These are phyloP conservation scores for Erysimum cheiri DNA, from an alignment of 441 rosid species.

Conservation along the genomic window DNA sequence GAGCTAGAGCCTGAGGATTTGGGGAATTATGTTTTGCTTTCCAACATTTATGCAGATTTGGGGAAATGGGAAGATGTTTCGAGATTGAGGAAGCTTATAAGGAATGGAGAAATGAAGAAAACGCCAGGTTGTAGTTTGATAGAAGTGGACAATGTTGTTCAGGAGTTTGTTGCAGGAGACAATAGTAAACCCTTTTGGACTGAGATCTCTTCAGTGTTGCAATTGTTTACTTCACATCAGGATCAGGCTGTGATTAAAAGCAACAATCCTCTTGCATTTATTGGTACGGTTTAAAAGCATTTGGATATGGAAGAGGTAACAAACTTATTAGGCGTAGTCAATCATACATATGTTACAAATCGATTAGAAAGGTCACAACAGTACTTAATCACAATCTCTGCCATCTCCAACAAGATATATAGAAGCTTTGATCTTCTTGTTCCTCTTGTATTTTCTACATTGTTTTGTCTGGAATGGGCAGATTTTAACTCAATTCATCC, in stretches of 20 bases:
- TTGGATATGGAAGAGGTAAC: neutral
- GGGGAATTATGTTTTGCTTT: slow-evolving; percentile 59
- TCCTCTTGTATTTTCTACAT: neutral
- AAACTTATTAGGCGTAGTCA: slow-evolving; percentile 1
- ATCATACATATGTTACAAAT: slow-evolving; percentile 36
- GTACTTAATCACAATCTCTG: slow-evolving; percentile 8
- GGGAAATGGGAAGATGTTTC: slow-evolving; percentile 62
- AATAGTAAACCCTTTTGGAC: slow-evolving; percentile 53
- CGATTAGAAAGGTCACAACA: slow-evolving; percentile 23
- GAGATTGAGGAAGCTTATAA: slow-evolving; percentile 51
- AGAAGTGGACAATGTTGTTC: slow-evolving; percentile 57
- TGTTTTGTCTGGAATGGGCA: neutral
- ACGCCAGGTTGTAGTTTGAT: slow-evolving; percentile 64
- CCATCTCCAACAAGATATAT: slow-evolving; percentile 21
- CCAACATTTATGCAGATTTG: slow-evolving; percentile 61
- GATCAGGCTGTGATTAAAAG: slow-evolving; percentile 28
- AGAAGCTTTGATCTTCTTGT: slow-evolving; percentile 5
- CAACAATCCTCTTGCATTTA: neutral
- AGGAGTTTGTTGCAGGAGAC: slow-evolving; percentile 62
- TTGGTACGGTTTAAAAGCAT: neutral
- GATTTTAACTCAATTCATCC: slow-evolving; percentile 32
- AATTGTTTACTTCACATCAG: slow-evolving; percentile 45
- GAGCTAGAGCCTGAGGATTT: slow-evolving; percentile 64
- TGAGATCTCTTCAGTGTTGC: slow-evolving; percentile 49
- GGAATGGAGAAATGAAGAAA: slow-evolving; percentile 54